Conservation (phyloP, 176 grass and related monocot species). For the Aegilops longissima region DNA sequence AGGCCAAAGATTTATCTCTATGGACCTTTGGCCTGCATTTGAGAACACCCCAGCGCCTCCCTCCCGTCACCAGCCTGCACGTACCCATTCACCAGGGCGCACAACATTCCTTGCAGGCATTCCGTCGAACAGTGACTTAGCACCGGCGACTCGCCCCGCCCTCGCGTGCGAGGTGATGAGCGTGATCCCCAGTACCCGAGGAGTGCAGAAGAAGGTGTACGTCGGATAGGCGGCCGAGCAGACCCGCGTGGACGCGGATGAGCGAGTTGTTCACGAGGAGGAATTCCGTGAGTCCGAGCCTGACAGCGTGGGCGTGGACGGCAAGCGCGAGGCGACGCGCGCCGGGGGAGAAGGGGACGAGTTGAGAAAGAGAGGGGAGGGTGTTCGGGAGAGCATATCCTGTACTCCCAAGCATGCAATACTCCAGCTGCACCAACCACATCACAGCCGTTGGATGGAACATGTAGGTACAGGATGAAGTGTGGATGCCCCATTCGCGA, state of each 20-base stretch:
- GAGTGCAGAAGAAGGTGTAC: constrained; percentile 33
- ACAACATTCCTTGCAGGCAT: constrained; percentile 46
- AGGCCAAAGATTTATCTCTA: too few relatives aligned
- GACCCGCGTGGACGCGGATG: constrained; percentile 43
- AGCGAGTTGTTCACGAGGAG: constrained; percentile 55
- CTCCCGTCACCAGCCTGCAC: constrained; percentile 48
- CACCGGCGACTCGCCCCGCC: constrained; percentile 1
- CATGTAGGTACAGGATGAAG: too few relatives aligned
- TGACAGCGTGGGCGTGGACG: constrained; percentile 45
- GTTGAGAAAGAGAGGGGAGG: constrained; percentile 47
- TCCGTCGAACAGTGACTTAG: constrained; percentile 42
- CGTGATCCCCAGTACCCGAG: constrained; percentile 18
- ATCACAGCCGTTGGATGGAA: too few relatives aligned
- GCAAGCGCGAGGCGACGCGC: constrained; percentile 21
- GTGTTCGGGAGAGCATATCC: constrained; percentile 16
- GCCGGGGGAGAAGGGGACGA: constrained; percentile 20
- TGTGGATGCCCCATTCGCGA: too few relatives aligned
- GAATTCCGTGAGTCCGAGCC: constrained; percentile 42
- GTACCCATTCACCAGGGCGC: constrained; percentile 50
- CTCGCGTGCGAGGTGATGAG: constrained; percentile 41
- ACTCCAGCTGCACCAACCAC: too few relatives aligned
- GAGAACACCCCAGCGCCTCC: constrained; percentile 36
- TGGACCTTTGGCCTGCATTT: constrained; percentile 32
- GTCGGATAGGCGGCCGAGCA: constrained; percentile 29
- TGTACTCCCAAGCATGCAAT: too few relatives aligned